A percentile compares a stretch with the other conserved stretches of the same genome.
phyloP scores from a whole-genome alignment of 495 filamentous ascomycete genomes.

The Delitschia confertaspora region DNA sequence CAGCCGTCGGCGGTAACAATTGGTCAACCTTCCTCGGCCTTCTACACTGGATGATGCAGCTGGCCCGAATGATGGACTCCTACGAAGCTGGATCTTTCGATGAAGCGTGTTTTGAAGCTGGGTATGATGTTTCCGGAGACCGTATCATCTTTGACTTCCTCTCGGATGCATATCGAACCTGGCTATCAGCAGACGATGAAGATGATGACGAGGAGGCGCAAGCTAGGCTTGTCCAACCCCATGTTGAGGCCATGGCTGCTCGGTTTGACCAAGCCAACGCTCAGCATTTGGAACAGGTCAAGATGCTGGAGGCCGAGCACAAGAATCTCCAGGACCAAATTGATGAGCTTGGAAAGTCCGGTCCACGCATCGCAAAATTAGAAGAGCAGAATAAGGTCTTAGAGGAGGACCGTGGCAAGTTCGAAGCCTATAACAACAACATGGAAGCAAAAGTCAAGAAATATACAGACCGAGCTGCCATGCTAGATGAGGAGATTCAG shows the following conservation, averaged over 20 bases:
- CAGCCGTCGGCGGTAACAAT: constrained; percentile 89
- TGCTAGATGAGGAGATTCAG: constrained; percentile 69
- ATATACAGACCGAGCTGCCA: constrained; percentile 63
- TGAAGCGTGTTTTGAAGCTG: constrained; percentile 76
- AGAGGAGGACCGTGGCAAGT: constrained; percentile 84
- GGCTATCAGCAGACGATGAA: constrained; percentile 67
- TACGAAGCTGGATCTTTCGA: constrained; percentile 70
- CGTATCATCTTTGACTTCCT: constrained; percentile 90
- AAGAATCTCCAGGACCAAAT: constrained; percentile 69
- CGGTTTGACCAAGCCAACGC: constrained; percentile 80
- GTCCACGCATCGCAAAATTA: constrained; percentile 68
- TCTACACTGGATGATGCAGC: constrained; percentile 98
- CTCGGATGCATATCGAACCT: constrained; percentile 80
- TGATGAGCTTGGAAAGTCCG: constrained; percentile 75
- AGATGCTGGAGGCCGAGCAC: constrained; percentile 76
- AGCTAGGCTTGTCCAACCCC: constrained; percentile 63
- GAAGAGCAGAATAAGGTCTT: constrained; percentile 79
- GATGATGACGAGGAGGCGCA: constrained; percentile 82
- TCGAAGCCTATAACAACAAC: constrained; percentile 78
- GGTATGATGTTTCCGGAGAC: constrained; percentile 77
- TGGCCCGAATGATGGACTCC: constrained; percentile 80
- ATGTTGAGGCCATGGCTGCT: constrained; percentile 79
- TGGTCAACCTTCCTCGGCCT: constrained; percentile 90
- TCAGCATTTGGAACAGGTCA: constrained; percentile 69
- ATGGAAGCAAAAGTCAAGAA: constrained; percentile 75